These are phyloP conservation scores for Pseudocercospora crystallina DNA, from an alignment of 2,329 filamentous ascomycete genomes.

Conservation along the genomic window DNA sequence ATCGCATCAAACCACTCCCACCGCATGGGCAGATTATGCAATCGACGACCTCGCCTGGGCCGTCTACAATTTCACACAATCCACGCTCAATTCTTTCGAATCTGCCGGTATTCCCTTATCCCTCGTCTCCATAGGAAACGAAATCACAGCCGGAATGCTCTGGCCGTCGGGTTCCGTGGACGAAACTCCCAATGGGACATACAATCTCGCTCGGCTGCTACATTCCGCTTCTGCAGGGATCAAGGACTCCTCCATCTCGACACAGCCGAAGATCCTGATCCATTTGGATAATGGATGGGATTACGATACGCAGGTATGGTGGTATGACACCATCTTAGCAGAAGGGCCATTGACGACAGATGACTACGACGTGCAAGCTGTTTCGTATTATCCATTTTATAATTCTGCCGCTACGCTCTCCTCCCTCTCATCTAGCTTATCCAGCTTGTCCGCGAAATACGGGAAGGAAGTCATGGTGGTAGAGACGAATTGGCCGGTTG, in stretches of 20 bases:
- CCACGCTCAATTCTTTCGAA: slow-evolving; percentile 42
- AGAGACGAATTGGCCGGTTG: slow-evolving; percentile 34
- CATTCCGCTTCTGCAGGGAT: slow-evolving; percentile 32
- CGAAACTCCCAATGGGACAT: slow-evolving; percentile 31
- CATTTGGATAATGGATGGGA: slow-evolving; percentile 38
- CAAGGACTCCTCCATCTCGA: slow-evolving; percentile 27
- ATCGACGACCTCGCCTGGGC: slow-evolving; percentile 33
- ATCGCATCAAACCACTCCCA: slow-evolving; percentile 32
- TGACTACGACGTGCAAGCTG: slow-evolving; percentile 33
- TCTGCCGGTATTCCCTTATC: slow-evolving; percentile 38
- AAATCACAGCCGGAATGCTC: slow-evolving; percentile 38
- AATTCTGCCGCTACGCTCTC: slow-evolving; percentile 29
- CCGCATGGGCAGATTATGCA: slow-evolving; percentile 34
- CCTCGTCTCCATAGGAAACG: slow-evolving; percentile 43
- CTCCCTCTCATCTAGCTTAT: slow-evolving; percentile 24
- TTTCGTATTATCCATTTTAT: slow-evolving; percentile 35
- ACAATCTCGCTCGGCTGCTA: slow-evolving; percentile 36
- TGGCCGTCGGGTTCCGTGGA: slow-evolving; percentile 34
- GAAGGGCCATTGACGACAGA: slow-evolving; percentile 25
- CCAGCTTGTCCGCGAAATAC: slow-evolving; percentile 25
- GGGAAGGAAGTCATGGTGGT: slow-evolving; percentile 30
- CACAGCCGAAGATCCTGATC: slow-evolving; percentile 32
- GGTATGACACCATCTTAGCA: slow-evolving; percentile 32
- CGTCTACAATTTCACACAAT: slow-evolving; percentile 34
- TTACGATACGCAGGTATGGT: slow-evolving; percentile 25